Base-by-base conservation (phyloP, 257 asterid genomes). In the Mentha longifolia region DNA sequence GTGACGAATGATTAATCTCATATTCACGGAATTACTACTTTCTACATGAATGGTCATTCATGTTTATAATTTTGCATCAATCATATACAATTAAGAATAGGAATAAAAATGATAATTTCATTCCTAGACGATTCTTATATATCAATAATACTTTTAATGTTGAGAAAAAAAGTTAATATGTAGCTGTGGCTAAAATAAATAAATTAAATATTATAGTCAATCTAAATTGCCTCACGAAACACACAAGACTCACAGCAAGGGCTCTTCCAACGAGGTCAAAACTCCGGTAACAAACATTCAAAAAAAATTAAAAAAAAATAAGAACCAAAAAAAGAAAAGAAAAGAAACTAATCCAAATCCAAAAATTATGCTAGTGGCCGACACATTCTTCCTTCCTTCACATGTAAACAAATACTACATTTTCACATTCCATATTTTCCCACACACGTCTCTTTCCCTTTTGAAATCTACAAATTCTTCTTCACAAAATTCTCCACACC, bases 381-480 rank as follows among this genome's bases (percentile, higher is more conserved):
- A 85, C 92, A 89, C 59, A 66, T 68, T 77, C 80, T 74, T 81
- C 69, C 73, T 51, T 73, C 55, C 35, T 22, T 78, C 82, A 84
- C 84, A 85, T 84, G 88, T 85, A 85, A 81, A 86, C 89, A 86
- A 86, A 84, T 74, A 61, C 79, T 42, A 71, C 80, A 72, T 80
- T 81, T 76, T 68, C 22, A 14, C 58, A 5, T 3, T 35, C 39
- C 39, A 35, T 35, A 35, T 66, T 72, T 19, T 72, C 74, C 58
- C 76, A 46, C 82, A 76, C 57, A 67, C 16, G 72, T 83, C 86
- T 76, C 68, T 81, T 76, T 69, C 76, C 19, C 13, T 68, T 47
- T 69, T 68, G 79, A 77, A 74, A 17, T 58, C 39, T 35, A 35
- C 39, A 6, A 35, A 35, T 30, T 31, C 5, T 28, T 14, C 51